Conservation (phyloP, 345 rosid species). For the Isatis tinctoria region DNA sequence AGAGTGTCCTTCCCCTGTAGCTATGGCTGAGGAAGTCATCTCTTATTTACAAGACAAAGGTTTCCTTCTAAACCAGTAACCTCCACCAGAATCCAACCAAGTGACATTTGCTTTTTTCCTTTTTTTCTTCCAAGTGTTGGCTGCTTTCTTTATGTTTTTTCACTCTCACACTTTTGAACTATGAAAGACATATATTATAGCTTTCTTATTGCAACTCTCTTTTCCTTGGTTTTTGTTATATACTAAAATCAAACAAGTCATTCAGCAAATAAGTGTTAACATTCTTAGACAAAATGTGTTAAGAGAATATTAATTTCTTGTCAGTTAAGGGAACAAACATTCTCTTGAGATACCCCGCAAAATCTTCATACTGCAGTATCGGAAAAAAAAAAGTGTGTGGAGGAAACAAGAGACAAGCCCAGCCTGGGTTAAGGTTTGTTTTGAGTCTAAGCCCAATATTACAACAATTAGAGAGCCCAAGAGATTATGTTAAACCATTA, state of each 20-base stretch:
- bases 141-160: neutral
- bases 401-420: too few species aligned
- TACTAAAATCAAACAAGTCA: neutral
- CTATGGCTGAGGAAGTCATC: slow-evolving; percentile 71
- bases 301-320: too few species aligned
- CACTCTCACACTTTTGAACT: too few species aligned
- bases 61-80: slow-evolving; percentile 47
- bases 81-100: slow-evolving; percentile 7
- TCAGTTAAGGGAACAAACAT: neutral
- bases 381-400: neutral
- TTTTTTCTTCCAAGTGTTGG: neutral
- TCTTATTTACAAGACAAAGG: slow-evolving; percentile 73
- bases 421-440: too few species aligned
- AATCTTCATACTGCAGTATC: neutral
- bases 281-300: neutral
- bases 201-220: neutral
- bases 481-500: too few species aligned
- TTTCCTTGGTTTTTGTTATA: neutral
- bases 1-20: slow-evolving; percentile 60
- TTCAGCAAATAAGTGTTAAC: neutral
- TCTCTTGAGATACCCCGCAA: neutral
- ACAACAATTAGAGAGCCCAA: too few species aligned
- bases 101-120: neutral
- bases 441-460: too few species aligned
- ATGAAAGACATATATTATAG: too few species aligned